These are phyloP conservation scores for Schwanniomyces vanrijiae DNA, from an alignment of 805 yeast species.

Conservation along the genomic window DNA sequence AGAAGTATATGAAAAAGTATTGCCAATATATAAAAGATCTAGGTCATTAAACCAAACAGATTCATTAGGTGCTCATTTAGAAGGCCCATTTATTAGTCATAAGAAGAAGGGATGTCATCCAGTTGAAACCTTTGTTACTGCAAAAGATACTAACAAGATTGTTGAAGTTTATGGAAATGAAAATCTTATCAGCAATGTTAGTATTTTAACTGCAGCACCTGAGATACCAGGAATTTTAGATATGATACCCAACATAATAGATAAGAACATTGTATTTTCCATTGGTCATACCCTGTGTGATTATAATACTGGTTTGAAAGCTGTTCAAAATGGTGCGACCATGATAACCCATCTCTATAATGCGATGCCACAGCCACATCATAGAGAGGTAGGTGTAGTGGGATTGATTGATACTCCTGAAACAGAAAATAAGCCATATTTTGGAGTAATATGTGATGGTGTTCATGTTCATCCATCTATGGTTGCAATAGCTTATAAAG, in stretches of 20 bases:
- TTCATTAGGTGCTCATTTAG: slow-evolving; percentile 58
- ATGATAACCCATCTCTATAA: slow-evolving; percentile 63
- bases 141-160: slow-evolving; percentile 26
- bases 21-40: slow-evolving; percentile 41
- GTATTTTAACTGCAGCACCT: slow-evolving; percentile 53
- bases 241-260: slow-evolving; percentile 35
- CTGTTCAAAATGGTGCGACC: slow-evolving; percentile 51
- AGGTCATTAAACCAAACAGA: slow-evolving; percentile 36
- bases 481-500: slow-evolving; percentile 48
- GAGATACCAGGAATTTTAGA: slow-evolving; percentile 48
- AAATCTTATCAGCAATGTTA: slow-evolving; percentile 33
- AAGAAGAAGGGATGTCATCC: slow-evolving; percentile 54
- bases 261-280: slow-evolving; percentile 38
- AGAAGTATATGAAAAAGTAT: slow-evolving; percentile 46
- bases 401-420: slow-evolving; percentile 43
- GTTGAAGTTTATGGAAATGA: slow-evolving; percentile 40
- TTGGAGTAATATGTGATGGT: slow-evolving; percentile 58
- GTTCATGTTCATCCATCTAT: slow-evolving; percentile 59
- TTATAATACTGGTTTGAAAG: slow-evolving; percentile 38
- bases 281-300: slow-evolving; percentile 50
- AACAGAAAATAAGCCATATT: slow-evolving; percentile 40
- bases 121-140: slow-evolving; percentile 42
- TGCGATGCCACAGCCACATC: slow-evolving; percentile 64
- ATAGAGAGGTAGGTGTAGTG: slow-evolving; percentile 56
- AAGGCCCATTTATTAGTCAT: slow-evolving; percentile 56